Conservation (phyloP, 2,329 filamentous ascomycete genomes). For the Aspergillus hortae region DNA sequence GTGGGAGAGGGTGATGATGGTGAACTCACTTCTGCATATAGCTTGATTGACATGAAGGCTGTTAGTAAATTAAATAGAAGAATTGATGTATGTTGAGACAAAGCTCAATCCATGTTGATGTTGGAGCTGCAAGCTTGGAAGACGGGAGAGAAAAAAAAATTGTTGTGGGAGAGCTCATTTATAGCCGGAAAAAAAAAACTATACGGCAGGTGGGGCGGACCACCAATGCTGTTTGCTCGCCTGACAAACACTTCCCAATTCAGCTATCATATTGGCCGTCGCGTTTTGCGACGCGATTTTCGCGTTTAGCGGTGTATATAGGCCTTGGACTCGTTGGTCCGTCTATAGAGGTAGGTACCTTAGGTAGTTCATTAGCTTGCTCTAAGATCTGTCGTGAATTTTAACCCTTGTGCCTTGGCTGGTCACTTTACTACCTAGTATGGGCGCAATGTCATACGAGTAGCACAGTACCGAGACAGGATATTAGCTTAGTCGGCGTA, state of each 20-base stretch:
- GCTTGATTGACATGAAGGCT: not conserved
- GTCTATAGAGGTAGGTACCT: too few species aligned
- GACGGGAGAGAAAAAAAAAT: slow-evolving; percentile 15
- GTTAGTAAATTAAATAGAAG: not conserved
- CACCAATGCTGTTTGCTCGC: slow-evolving; percentile 17
- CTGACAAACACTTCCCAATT: slow-evolving; percentile 10
- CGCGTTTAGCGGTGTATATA: too few species aligned
- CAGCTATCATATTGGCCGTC: not conserved
- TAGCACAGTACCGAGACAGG: too few species aligned
- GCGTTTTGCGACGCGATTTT: not conserved
- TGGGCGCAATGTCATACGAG: too few species aligned
- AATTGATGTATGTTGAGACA: not conserved
- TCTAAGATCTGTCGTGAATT: too few species aligned
- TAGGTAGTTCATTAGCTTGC: too few species aligned
- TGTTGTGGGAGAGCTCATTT: slow-evolving; percentile 19
- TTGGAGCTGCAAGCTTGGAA: slow-evolving; percentile 16
- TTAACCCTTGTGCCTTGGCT: too few species aligned
- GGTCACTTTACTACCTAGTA: too few species aligned
- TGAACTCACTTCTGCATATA: not conserved
- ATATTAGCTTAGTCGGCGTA: too few species aligned
- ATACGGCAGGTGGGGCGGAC: slow-evolving; percentile 13
- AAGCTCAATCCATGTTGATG: not conserved
- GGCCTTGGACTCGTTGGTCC: too few species aligned
- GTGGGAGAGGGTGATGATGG: not conserved
- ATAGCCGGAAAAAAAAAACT: slow-evolving; percentile 9